Conservation (phyloP, 176 grass and related monocot genomes). For the Musa itinerans region DNA sequence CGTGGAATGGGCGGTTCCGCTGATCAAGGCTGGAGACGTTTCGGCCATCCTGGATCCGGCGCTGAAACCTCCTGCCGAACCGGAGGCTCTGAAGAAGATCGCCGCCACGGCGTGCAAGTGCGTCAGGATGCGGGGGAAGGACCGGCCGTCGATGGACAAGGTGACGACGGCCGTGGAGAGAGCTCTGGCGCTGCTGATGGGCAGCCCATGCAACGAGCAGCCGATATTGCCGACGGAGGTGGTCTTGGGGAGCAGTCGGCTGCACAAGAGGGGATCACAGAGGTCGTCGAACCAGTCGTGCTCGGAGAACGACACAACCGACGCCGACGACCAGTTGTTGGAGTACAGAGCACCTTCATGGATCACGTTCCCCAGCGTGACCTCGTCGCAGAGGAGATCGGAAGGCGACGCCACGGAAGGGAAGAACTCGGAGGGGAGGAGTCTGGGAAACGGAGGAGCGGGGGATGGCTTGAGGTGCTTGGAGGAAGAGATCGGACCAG, state of each 20-base stretch:
- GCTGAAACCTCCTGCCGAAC: constrained; percentile 61
- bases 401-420: constrained; percentile 62
- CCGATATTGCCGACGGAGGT: constrained; percentile 91
- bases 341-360: constrained; percentile 90
- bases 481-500: constrained; percentile 88
- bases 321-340: constrained; percentile 57
- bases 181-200: constrained; percentile 84
- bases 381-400: constrained; percentile 88
- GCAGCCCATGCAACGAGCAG: constrained; percentile 81
- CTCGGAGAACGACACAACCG: constrained; percentile 75
- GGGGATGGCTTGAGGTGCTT: constrained; percentile 66
- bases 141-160: constrained; percentile 91
- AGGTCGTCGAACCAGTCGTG: constrained; percentile 90
- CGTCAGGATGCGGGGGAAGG: constrained; percentile 92
- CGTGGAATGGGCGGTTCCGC: constrained; percentile 86
- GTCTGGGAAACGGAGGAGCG: constrained; percentile 32
- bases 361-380: constrained; percentile 94
- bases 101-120: constrained; percentile 85
- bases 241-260: constrained; percentile 77
- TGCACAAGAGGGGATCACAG: constrained; percentile 90
- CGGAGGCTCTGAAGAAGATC: constrained; percentile 90
- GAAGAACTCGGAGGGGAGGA: constrained; percentile 64
- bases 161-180: constrained; percentile 86
- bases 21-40: constrained; percentile 83
- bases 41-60: constrained; percentile 61